Evolutionary conservation across 2,329 filamentous ascomycete genomes (phyloP).

Genomic region (Botrytis fragariae): DNA sequence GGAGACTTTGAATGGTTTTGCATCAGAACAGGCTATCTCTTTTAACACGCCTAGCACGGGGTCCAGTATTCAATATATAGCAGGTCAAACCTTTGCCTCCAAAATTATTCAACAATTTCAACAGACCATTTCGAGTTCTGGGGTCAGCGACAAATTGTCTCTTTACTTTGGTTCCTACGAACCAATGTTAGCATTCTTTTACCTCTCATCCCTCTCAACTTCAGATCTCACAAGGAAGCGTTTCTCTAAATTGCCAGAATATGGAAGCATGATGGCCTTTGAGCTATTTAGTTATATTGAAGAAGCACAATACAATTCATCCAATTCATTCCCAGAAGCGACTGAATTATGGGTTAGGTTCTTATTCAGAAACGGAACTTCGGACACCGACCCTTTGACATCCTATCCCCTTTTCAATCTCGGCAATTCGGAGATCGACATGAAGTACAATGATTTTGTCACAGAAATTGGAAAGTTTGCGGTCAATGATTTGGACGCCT

Average conservation of each 20-base stretch:
- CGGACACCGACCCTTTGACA: slow-evolving; percentile 38
- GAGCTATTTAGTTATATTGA: slow-evolving; percentile 55
- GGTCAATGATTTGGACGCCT: slow-evolving; percentile 29
- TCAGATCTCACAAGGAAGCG: slow-evolving; percentile 46
- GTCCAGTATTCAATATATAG: slow-evolving; percentile 42
- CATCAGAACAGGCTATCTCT: slow-evolving; percentile 63
- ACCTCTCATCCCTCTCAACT: slow-evolving; percentile 45
- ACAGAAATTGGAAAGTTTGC: slow-evolving; percentile 29
- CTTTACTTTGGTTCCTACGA: slow-evolving; percentile 55
- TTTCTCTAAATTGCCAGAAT: slow-evolving; percentile 54
- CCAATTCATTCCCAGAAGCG: slow-evolving; percentile 30
- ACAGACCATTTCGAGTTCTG: slow-evolving; percentile 41
- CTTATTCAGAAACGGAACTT: slow-evolving; percentile 51
- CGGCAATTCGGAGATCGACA: slow-evolving; percentile 32
- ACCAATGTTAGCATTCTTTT: slow-evolving; percentile 55
- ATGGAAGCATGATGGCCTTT: slow-evolving; percentile 73
- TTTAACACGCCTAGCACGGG: slow-evolving; percentile 59
- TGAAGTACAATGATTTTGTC: slow-evolving; percentile 36
- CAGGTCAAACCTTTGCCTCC: slow-evolving; percentile 52
- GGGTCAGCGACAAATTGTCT: slow-evolving; percentile 47
- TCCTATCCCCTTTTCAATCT: slow-evolving; percentile 38
- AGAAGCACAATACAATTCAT: slow-evolving; percentile 31
- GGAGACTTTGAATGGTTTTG: slow-evolving; percentile 58
- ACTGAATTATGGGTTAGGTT: slow-evolving; percentile 53
- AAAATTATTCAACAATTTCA: slow-evolving; percentile 46